Percentiles rank a stretch among this genome's conserved stretches.
Conservation (phyloP, 805 yeast species). For the Yarrowia phangngaensis region DNA sequence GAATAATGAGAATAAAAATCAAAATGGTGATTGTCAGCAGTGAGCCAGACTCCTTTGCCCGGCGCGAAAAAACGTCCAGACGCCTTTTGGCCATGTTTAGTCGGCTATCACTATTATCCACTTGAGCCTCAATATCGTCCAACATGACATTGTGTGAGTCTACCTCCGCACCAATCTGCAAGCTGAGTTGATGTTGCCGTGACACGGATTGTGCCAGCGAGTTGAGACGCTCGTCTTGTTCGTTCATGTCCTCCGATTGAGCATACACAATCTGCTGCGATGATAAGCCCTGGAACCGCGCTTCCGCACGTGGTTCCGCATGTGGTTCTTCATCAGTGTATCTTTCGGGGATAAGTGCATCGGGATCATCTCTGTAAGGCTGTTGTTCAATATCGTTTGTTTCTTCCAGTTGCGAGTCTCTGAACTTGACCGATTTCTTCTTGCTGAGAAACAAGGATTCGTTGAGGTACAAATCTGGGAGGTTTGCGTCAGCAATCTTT, state of each 20-base stretch:
- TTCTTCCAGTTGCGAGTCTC: conserved; percentile 19
- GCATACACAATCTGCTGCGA: conserved; percentile 29
- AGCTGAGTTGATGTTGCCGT: conserved; percentile 42
- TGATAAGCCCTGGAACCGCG: conserved; percentile 22
- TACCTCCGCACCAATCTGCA: conserved; percentile 42
- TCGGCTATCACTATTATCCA: conserved; percentile 39
- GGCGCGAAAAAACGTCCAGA: conserved; percentile 40
- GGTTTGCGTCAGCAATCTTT: conserved; percentile 9
- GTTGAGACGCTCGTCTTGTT: conserved; percentile 43
- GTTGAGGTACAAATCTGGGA: conserved; percentile 22
- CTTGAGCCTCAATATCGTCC: conserved; percentile 41
- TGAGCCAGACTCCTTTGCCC: conserved; percentile 42
- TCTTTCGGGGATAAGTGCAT: conserved; percentile 25
- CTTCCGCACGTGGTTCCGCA: conserved; percentile 2
- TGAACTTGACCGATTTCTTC: conserved; percentile 22
- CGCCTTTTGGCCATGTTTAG: conserved; percentile 39
- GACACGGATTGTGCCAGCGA: conserved; percentile 39
- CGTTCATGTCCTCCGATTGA: conserved; percentile 37
- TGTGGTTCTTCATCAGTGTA: conserved; percentile 19
- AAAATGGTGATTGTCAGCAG: conserved; percentile 38
- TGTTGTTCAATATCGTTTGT: conserved; percentile 17
- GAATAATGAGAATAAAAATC: conserved; percentile 38
- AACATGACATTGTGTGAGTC: conserved; percentile 40
- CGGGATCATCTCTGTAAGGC: conserved; percentile 37
- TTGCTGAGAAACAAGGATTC: conserved; percentile 20